Evolutionary conservation across 768 basidiomycete species (phyloP), one percentile per base, ranked within the genome.

Genomic region (Pleurotus platypus): DNA sequence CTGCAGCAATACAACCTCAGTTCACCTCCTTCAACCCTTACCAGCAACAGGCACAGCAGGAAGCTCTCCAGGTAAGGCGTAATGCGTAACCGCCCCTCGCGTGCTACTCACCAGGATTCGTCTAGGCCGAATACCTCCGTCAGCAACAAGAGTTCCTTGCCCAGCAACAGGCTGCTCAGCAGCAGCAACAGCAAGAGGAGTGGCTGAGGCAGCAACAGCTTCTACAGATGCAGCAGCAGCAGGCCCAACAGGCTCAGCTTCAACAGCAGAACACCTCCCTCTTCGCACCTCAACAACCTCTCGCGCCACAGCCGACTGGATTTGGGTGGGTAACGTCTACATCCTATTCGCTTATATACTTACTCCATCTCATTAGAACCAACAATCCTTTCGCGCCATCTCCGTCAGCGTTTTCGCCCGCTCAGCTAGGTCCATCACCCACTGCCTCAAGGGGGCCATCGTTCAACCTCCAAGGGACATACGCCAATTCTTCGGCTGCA

Each of bases 21-120:
- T 92, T 90, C 69, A 94, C 92, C 4, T 86, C 90, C 0, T 98
- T 93, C 79, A 98, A 98, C 70, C 92, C 92, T 0, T 94, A 92
- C 61, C 90, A 92, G 66, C 93, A 94, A 68, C 95, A 95, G 67
- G 84, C 89, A 47, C 90, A 95, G 64, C 93, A 95, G 64, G 93
- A 96, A 70, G 87, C 87, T 13, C 82, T 86, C 64, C 90, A 90
- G 74, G 82, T 73, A 42, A 39, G 55, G 16, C 40, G 2, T 35
- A 11, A 35, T 35, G 30, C 11, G 30, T 35, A 27, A 24, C 30
- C 22, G 22, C 24, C 22, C 38, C 18, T 18, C 1, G 9, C 43
- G 11, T 18, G 71, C 30, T 15, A 16, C 24, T 26, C 5, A 26
- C 54, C 78, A 79, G 13, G 47, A 38, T 22, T 5, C 55, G 3